Evolutionary conservation across 306 rosid genomes (phyloP), one percentile per base, ranked within the genome.

Genomic region (Dicorynia guianensis): DNA sequence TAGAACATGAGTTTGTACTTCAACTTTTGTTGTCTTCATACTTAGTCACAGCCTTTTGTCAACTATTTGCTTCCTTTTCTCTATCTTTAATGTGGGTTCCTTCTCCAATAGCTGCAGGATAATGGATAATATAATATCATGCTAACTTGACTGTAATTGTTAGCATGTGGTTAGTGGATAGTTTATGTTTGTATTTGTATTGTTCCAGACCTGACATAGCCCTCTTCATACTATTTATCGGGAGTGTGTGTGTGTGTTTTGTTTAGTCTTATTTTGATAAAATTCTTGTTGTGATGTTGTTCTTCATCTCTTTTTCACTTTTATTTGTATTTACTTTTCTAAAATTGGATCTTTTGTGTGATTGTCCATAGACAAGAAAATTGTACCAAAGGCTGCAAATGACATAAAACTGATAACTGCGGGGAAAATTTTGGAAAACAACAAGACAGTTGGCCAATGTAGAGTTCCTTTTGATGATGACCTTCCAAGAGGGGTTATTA

Each of bases 391-490:
- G 80, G 91, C 87, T 62, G 94, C 97, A 38, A 89, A 78, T 84
- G 98, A 94, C 74, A 80, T 94, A 67, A 94, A 89, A 63, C 84
- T 94, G 86, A 91, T 94, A 71, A 88, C 78, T 79, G 93, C 90
- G 57, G 96, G 97, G 66, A 94, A 88, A 85, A 86, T 94, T 78
- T 81, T 94, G 90, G 98, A 94, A 78, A 91, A 89, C 93, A 91
- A 75, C 90, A 93, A 81, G 84, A 89, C 97, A 61, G 96, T 93
- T 47, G 96, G 90, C 54, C 98, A 89, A 76, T 93, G 97, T 85
- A 90, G 88, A 85, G 90, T 39, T 56, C 93, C 97, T 44, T 89
- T 88, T 62, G 91, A 91, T 62, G 91, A 91, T 39, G 98, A 93
- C 69, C 92, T 93, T 50, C 93, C 93, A 18, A 81, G 63, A 19